Evolutionary conservation across 192 early-diverging fungal species (phyloP), one percentile per base, ranked within the genome.

Genomic region (Kappamyces sp.): DNA sequence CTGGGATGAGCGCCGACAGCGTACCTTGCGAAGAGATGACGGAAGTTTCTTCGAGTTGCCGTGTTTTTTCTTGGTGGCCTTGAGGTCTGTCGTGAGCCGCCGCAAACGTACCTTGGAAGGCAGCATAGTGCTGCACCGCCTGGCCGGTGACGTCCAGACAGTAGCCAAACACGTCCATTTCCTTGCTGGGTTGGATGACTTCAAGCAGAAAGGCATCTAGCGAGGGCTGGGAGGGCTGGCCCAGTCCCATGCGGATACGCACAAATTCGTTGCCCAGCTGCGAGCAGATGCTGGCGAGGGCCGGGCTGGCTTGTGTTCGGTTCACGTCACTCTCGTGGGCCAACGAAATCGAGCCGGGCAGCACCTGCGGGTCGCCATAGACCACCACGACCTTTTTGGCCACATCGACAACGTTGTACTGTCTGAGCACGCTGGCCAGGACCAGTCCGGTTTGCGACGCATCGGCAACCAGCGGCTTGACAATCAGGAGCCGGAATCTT

Each of bases 131-230:
- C 15, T 77, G 63, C 8, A 84, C 47, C 6, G 83, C 83, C 36
- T 75, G 69, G 12, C 75, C 74, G 1, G 78, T 75, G 36, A 75
- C 61, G 31, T 70, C 60, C 63, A 84, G 65, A 13, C 80, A 51
- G 44, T 71, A 74, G 0, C 76, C 78, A 48, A 84, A 69, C 8
- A 82, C 65, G 66, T 84, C 82, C 76, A 84, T 78, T 55, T 84
- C 83, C 7, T 76, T 66, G 47, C 71, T 67, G 9, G 74, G 82
- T 33, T 66, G 42, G 46, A 84, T 79, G 6, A 47, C 50, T 13
- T 63, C 67, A 23, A 82, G 66, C 40, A 83, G 77, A 67, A 70
- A 83, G 23, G 23, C 23, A 23, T 72, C 77, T 9, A 65, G 60
- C 2, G 58, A 71, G 6, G 62, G 67, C 3, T 58, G 55, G 1